Conservation (phyloP, 805 yeast genomes). For the Candida morakotiae region DNA sequence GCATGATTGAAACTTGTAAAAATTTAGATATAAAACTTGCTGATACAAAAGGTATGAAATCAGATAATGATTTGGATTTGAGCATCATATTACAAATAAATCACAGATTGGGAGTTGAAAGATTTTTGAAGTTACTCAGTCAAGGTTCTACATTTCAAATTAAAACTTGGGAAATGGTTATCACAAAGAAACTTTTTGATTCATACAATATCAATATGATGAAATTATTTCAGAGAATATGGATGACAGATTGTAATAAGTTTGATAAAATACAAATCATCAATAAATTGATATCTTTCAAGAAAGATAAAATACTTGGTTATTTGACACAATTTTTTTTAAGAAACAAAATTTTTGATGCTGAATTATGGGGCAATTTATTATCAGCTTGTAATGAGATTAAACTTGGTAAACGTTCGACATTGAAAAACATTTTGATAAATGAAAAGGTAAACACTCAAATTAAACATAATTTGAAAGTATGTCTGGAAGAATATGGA, state of each 20-base stretch:
- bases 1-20: conserved; percentile 10
- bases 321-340: conserved; percentile 2
- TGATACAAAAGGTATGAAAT: not conserved
- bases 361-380: conserved; percentile 2
- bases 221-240: conserved; percentile 21
- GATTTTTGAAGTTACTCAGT: conserved; percentile 23
- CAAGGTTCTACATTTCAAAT: conserved; percentile 29
- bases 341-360: conserved; percentile 3
- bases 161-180: conserved; percentile 28
- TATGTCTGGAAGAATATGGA: not conserved
- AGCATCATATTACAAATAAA: conserved; percentile 23
- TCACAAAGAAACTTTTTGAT: conserved; percentile 24
- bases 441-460: not conserved
- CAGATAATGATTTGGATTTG: conserved; percentile 18
- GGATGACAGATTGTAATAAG: conserved; percentile 14
- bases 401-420: not conserved
- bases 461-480: not conserved
- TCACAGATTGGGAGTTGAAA: conserved; percentile 19
- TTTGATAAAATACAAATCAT: conserved; percentile 10
- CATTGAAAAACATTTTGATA: not conserved
- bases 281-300: conserved; percentile 15
- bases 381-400: not conserved
- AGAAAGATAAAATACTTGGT: conserved; percentile 18
- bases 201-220: conserved; percentile 14
- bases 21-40: conserved; percentile 6